A percentile compares a stretch with the other conserved stretches of the same genome.
Evolutionary conservation across 192 early-diverging fungal species (phyloP).

Genomic region (Pilaira anomala): DNA sequence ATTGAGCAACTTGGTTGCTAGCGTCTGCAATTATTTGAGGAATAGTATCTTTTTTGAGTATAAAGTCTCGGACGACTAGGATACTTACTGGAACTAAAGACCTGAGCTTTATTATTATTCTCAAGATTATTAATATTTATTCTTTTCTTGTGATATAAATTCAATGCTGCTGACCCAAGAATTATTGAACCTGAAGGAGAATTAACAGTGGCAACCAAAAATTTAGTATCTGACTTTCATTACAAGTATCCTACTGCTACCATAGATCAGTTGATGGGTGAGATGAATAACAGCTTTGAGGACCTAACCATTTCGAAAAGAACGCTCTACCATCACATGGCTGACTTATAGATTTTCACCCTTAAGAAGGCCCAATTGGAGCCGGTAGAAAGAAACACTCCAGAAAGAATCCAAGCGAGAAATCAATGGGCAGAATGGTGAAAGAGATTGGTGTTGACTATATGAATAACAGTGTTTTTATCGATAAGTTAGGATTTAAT

Average conservation of each 20-base stretch:
- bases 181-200: constrained; percentile 14
- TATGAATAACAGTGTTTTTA: constrained; percentile 16
- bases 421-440: constrained; percentile 13
- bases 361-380: constrained; percentile 8
- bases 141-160: constrained; percentile 17
- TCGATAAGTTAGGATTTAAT: constrained; percentile 16
- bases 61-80: constrained; percentile 18
- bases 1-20: constrained; percentile 18
- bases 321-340: constrained; percentile 3
- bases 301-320: neutral
- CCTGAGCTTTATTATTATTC: constrained; percentile 17
- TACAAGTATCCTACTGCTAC: constrained; percentile 8
- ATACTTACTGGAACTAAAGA: constrained; percentile 14
- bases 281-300: neutral
- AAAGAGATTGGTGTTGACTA: constrained; percentile 12
- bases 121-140: constrained; percentile 17
- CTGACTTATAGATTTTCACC: constrained; percentile 12
- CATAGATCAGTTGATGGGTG: neutral
- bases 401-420: constrained; percentile 15
- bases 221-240: neutral
- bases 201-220: constrained; percentile 2
- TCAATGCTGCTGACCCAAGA: constrained; percentile 8
- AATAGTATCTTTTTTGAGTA: constrained; percentile 24
- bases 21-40: constrained; percentile 19
- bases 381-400: constrained; percentile 12